Percentiles rank a stretch among this genome's conserved stretches.
These are phyloP conservation scores for Physcomitrellopsis africana DNA, from an alignment of 225 moss, liverwort and hornwort species.

Conservation along the genomic window DNA sequence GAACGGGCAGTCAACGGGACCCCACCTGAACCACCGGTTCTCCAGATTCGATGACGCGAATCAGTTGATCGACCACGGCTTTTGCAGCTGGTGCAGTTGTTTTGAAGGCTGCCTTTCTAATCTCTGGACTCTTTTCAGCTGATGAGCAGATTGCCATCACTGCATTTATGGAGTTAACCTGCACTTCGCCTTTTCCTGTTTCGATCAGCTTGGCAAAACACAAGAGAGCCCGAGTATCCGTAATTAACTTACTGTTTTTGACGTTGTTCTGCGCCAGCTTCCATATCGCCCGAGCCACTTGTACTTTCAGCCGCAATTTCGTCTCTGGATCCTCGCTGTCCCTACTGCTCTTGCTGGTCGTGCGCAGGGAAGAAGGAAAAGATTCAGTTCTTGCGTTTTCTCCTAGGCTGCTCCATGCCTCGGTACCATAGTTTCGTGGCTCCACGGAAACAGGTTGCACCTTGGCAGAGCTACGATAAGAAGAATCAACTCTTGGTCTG, in stretches of 20 bases:
- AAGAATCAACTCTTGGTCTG: constrained; percentile 13
- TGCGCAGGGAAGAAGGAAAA: constrained; percentile 40
- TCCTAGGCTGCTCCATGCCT: constrained; percentile 20
- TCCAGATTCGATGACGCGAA: constrained; percentile 61
- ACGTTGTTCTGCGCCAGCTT: constrained; percentile 70
- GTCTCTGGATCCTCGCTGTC: constrained; percentile 73
- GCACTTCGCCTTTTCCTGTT: constrained; percentile 64
- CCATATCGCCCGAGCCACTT: constrained; percentile 75
- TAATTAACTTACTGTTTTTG: constrained; percentile 76
- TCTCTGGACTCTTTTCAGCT: constrained; percentile 64
- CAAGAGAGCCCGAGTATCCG: constrained; percentile 74
- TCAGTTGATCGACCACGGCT: constrained; percentile 75
- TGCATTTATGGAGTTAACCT: constrained; percentile 64
- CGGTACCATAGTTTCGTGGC: constrained; percentile 8
- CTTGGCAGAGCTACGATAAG: constrained; percentile 10
- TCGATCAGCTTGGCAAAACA: constrained; percentile 85
- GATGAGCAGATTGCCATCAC: constrained; percentile 70
- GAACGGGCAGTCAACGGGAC: no score
- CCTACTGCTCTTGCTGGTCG: constrained; percentile 51
- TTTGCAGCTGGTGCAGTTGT: constrained; percentile 76
- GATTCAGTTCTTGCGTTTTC: constrained; percentile 27
- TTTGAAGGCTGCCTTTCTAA: constrained; percentile 75
- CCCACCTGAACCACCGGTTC: constrained; percentile 62
- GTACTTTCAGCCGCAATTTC: constrained; percentile 64
- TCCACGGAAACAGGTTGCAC: constrained; percentile 11